Evolutionary conservation across 2,329 filamentous ascomycete genomes (phyloP), one percentile per base, ranked within the genome.

Genomic region (Clarireedia monteithiana): DNA sequence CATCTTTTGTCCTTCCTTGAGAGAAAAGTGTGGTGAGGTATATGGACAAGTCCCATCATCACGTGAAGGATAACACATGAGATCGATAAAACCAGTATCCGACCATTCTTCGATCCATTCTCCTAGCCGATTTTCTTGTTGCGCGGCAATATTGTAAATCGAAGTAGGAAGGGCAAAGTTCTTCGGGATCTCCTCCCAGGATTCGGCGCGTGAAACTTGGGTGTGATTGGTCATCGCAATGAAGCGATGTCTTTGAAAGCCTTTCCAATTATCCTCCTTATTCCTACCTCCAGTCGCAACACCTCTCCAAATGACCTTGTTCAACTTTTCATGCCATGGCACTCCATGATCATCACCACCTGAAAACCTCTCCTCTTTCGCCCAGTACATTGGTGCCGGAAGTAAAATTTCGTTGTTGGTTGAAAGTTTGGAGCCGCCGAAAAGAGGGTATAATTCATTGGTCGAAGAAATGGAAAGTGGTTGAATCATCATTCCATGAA

Each of bases 331-430:
- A 1, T 72, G 66, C 84, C 85, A 86, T 2, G 72, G 66, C 3
- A 75, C 71, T 39, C 84, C 83, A 57, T 80, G 78, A n/a, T 72
- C 68, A 23, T 74, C 69, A 48, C 79, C 77, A 50, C 83, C 83
- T 2, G 77, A 77, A 67, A 85, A 86, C 47, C 79, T 76, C n/a
- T 76, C 73, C 61, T 85, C 79, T 9, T 77, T 70, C 66, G 76
- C 76, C 62, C 83, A 78, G 66, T 88, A 86, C 79, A 83, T 83
- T 60, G 79, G 80, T 3, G 81, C 81, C 0, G 82, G 82, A 57
- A 85, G 81, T 44, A 85, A 71, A 55, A 85, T 83, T 63, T 85
- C 82, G 60, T 82, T 84, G 64, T 85, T 85, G 54, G 80, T 75
- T 15, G 75, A 76, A 20, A 84, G 74, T 64, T 85, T 85, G 59